Percentiles rank a stretch among this genome's conserved stretches.
These are phyloP conservation scores for Cladorrhinum sp. DNA, from an alignment of 2,329 filamentous ascomycete genomes.

Conservation along the genomic window DNA sequence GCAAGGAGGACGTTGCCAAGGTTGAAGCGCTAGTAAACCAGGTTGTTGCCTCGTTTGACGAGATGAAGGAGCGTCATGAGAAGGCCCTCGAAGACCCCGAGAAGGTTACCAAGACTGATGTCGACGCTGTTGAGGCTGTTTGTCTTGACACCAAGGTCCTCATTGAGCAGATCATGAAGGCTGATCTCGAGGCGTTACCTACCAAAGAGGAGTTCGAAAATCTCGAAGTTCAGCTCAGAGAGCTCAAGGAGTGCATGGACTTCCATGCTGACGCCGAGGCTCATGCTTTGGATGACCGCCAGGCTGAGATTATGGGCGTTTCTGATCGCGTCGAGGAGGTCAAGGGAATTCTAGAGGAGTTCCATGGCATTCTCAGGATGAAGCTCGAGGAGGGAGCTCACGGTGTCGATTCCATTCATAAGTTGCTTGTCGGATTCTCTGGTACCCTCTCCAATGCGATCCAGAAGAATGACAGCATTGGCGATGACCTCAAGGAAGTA, in stretches of 20 bases:
- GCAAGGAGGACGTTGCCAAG: conserved; percentile 73
- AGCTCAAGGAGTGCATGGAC: conserved; percentile 62
- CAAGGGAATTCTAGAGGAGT: conserved; percentile 71
- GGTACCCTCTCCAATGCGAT: conserved; percentile 65
- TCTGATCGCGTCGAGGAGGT: conserved; percentile 76
- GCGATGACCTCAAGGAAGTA: conserved; percentile 67
- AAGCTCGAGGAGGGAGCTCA: conserved; percentile 74
- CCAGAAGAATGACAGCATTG: conserved; percentile 53
- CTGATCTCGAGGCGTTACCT: conserved; percentile 67
- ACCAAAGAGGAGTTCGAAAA: conserved; percentile 73
- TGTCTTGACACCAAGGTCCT: conserved; percentile 82
- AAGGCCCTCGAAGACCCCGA: conserved; percentile 56
- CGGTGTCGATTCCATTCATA: conserved; percentile 69
- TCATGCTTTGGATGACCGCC: conserved; percentile 78
- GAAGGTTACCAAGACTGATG: conserved; percentile 73
- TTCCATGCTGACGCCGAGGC: conserved; percentile 69
- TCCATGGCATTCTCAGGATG: conserved; percentile 71
- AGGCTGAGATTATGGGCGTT: conserved; percentile 76
- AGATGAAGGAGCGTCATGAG: conserved; percentile 59
- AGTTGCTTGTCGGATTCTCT: conserved; percentile 64
- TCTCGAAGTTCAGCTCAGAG: conserved; percentile 65
- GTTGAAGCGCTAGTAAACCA: conserved; percentile 78
- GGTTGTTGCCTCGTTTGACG: conserved; percentile 71
- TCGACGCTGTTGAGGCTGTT: conserved; percentile 76
- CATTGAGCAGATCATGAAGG: conserved; percentile 68